phyloP scores from a whole-genome alignment of 1,139 yeast genomes.

The Suhomyces atakaporum region DNA sequence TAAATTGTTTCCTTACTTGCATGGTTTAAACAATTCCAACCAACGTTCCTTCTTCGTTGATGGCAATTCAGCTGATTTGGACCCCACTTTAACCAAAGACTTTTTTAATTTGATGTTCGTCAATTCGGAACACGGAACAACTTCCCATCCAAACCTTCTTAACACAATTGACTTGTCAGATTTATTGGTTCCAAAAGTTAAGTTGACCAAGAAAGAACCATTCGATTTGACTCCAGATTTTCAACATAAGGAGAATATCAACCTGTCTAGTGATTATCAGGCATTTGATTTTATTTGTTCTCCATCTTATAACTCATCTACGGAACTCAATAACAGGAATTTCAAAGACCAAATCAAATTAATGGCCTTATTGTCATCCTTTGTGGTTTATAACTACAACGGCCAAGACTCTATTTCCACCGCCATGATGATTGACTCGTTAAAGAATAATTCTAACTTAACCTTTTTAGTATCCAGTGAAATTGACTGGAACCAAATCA shows the following conservation, averaged over 20 bases:
- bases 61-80: background rate
- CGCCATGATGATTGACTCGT: constrained; percentile 15
- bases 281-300: constrained; percentile 15
- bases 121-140: constrained; percentile 9
- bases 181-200: constrained; percentile 17
- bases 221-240: constrained; percentile 6
- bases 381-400: constrained; percentile 34
- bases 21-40: constrained; percentile 31
- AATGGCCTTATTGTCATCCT: constrained; percentile 37
- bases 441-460: constrained; percentile 11
- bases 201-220: constrained; percentile 1
- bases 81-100: constrained; percentile 8
- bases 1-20: constrained; percentile 40
- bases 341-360: constrained; percentile 33
- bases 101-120: constrained; percentile 24
- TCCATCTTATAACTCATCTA: constrained; percentile 2
- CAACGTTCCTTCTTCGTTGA: constrained; percentile 31
- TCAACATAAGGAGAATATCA: constrained; percentile 8
- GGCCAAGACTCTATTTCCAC: constrained; percentile 18
- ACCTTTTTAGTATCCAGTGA: constrained; percentile 15
- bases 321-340: constrained; percentile 35
- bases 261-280: constrained; percentile 15
- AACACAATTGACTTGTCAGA: constrained; percentile 28
- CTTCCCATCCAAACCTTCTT: constrained; percentile 16
- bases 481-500: constrained; percentile 13